Conservation (phyloP, 768 basidiomycete genomes). For the Kwoniella sp. region DNA sequence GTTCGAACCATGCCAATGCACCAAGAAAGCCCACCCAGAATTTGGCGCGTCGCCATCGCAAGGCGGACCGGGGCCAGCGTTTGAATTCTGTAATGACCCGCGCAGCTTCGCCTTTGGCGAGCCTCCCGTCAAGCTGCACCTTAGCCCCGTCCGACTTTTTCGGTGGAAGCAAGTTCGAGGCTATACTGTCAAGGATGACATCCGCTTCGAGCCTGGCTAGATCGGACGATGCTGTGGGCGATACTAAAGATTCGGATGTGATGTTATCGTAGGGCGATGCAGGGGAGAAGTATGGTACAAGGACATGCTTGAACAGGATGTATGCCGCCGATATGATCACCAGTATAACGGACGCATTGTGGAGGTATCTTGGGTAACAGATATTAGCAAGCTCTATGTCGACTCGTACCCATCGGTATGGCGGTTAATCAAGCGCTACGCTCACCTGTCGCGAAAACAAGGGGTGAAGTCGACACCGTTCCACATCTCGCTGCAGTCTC, state of each 20-base stretch:
- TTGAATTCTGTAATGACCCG: constrained; percentile 25
- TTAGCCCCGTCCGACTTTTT: not conserved
- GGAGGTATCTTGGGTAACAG: constrained; percentile 21
- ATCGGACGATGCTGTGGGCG: constrained; percentile 21
- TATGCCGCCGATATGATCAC: constrained; percentile 5
- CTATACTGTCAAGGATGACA: constrained; percentile 31
- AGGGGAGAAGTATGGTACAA: not conserved
- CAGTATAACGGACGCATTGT: constrained; percentile 22
- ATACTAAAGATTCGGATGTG: constrained; percentile 20
- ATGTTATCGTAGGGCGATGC: not conserved
- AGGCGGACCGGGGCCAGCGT: not conserved
- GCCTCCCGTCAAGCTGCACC: not conserved
- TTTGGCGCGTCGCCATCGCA: constrained; percentile 17
- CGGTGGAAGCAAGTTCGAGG: constrained; percentile 21
- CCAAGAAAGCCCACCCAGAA: constrained; percentile 25
- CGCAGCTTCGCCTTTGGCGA: constrained; percentile 15
- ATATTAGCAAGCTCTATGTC: too few species aligned
- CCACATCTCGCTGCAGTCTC: too few species aligned
- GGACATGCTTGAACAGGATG: not conserved
- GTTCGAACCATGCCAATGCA: constrained; percentile 21
- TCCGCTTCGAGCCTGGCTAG: constrained; percentile 35
- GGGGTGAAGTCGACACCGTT: constrained; percentile 37
- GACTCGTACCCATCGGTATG: not conserved
- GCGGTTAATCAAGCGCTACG: not conserved
- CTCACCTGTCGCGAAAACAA: constrained; percentile 29